A percentile compares a stretch with the other conserved stretches of the same genome.
Conservation (phyloP, 768 basidiomycete genomes). For the Trametes cingulata region DNA sequence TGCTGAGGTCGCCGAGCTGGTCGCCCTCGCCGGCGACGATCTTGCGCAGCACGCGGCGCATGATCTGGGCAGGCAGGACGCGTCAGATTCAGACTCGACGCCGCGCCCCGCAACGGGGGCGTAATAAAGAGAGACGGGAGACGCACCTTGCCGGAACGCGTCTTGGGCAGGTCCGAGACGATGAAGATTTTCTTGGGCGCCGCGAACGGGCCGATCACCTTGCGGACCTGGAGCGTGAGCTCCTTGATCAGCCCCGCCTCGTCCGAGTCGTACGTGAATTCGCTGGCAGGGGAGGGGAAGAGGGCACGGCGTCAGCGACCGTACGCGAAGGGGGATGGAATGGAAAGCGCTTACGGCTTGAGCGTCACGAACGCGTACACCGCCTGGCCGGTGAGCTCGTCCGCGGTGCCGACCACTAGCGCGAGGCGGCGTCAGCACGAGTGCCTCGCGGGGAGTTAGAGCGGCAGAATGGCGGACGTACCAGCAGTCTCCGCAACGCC, state of each 20-base stretch:
- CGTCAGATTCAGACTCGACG: not conserved
- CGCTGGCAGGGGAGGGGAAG: conserved; percentile 41
- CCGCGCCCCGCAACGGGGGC: not conserved
- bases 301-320: not conserved
- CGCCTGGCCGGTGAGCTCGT: conserved; percentile 90
- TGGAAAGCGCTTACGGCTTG: conserved; percentile 70
- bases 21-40: conserved; percentile 93
- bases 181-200: conserved; percentile 92
- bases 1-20: conserved; percentile 93
- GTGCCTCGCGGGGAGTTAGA: not conserved
- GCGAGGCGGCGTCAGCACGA: not conserved
- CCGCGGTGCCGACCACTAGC: conserved; percentile 76
- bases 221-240: conserved; percentile 91
- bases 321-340: not conserved
- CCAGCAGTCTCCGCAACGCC: conserved; percentile 95
- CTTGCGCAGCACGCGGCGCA: conserved; percentile 96
- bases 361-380: conserved; percentile 94
- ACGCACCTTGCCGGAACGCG: conserved; percentile 86
- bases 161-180: conserved; percentile 88
- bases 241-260: conserved; percentile 80
- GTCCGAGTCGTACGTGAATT: conserved; percentile 77
- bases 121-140: conserved; percentile 25
- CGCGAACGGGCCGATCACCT: conserved; percentile 97
- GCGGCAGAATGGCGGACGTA: conserved; percentile 26
- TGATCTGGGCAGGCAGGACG: conserved; percentile 54